phyloP scores from a whole-genome alignment of 2,329 filamentous ascomycete genomes.

The Cadophora malorum region DNA sequence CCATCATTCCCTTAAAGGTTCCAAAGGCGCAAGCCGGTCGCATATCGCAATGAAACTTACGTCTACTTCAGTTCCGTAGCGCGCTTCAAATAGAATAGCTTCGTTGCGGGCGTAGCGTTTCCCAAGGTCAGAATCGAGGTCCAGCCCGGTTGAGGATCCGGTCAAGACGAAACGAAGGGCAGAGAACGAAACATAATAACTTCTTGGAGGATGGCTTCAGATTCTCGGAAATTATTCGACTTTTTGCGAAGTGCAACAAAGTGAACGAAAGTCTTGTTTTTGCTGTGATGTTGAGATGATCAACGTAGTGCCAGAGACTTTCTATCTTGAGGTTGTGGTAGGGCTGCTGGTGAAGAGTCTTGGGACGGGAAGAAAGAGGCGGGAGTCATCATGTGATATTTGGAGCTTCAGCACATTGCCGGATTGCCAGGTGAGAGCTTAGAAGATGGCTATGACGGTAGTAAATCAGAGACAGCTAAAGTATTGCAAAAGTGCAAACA shows the following conservation, averaged over 20 bases:
- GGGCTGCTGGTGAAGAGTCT: not conserved
- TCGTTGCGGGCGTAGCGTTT: not conserved
- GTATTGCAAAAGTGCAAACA: not conserved
- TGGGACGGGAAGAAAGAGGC: not conserved
- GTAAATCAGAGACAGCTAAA: too few species aligned
- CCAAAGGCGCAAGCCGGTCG: not conserved
- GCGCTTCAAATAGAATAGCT: slow-evolving; percentile 10
- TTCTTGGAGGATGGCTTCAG: slow-evolving; percentile 7
- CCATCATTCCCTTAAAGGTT: not conserved
- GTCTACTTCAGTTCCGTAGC: slow-evolving; percentile 13
- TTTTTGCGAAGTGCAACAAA: slow-evolving; percentile 19
- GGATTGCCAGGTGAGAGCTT: too few species aligned
- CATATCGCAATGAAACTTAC: slow-evolving; percentile 13
- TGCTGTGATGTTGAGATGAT: not conserved
- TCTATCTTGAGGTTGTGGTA: not conserved
- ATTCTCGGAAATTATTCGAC: slow-evolving; percentile 14
- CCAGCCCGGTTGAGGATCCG: not conserved
- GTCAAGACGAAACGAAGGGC: not conserved
- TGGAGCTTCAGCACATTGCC: too few species aligned
- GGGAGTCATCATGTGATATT: not conserved
- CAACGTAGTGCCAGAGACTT: not conserved
- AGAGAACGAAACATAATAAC: not conserved
- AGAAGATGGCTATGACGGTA: too few species aligned
- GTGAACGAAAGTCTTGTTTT: not conserved
- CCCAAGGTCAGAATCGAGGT: not conserved